phyloP scores from a whole-genome alignment of 306 rosid species.

The Dalbergia cochinchinensis region DNA sequence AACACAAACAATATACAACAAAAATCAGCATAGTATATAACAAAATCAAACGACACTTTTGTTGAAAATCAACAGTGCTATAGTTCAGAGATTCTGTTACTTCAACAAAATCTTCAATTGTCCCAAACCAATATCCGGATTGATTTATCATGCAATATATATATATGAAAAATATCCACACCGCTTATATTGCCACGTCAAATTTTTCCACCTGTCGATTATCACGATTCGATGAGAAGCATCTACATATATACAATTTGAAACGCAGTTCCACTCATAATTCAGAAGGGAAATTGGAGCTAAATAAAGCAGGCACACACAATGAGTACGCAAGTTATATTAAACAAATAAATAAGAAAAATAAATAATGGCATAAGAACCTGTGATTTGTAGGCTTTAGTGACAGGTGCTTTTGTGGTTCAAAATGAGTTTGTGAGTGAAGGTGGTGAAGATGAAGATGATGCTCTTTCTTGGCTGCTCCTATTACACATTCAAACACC shows the following conservation, averaged over 20 bases:
- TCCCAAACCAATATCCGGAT: conserved; percentile 10
- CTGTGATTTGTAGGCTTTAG: conserved; percentile 28
- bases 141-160: not conserved
- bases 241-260: not conserved
- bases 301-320: not conserved
- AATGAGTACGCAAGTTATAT: not conserved
- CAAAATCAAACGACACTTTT: conserved; percentile 11
- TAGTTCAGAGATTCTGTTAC: not conserved
- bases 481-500: not conserved
- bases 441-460: not conserved
- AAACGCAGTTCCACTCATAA: not conserved
- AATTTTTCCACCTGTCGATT: not conserved
- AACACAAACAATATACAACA: not conserved
- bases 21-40: too few relatives aligned
- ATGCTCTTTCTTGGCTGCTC: not conserved
- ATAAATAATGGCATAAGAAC: conserved; percentile 13
- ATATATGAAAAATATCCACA: conserved; percentile 8
- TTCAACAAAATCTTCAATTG: conserved; percentile 15
- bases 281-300: conserved; percentile 10
- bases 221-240: not conserved
- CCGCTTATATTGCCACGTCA: not conserved
- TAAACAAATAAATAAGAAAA: not conserved
- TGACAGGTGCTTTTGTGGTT: conserved; percentile 16
- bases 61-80: not conserved
- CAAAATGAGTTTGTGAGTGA: not conserved